phyloP scores from a whole-genome alignment of 2,329 filamentous ascomycete genomes.

The Beauveria pseudobassiana region DNA sequence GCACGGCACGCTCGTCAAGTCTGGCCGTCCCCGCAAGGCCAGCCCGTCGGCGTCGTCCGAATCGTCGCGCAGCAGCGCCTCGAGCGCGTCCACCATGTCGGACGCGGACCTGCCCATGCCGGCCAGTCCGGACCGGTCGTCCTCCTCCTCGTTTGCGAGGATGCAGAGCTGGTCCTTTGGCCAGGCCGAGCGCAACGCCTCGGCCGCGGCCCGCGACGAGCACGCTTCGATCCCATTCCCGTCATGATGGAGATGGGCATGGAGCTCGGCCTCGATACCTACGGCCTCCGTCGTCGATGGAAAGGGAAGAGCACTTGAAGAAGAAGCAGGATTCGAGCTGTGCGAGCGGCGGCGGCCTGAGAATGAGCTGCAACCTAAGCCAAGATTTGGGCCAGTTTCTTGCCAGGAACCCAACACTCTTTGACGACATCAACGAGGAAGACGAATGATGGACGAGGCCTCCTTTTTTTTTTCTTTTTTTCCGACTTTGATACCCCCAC shows the following conservation, averaged over 20 bases:
- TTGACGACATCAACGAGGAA: conserved; percentile 23
- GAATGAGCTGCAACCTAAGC: conserved; percentile 54
- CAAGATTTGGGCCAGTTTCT: conserved; percentile 54
- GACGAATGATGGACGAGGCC: conserved; percentile 17
- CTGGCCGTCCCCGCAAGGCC: neutral
- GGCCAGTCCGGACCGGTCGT: conserved; percentile 5
- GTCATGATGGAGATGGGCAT: neutral
- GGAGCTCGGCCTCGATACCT: neutral
- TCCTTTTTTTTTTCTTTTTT: conserved; percentile 7
- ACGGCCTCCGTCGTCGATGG: neutral
- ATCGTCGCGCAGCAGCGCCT: conserved; percentile 8
- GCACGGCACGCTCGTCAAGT: conserved; percentile 31
- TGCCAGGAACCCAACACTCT: conserved; percentile 48
- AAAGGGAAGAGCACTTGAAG: neutral
- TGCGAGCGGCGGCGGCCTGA: conserved; percentile 25
- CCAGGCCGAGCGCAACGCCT: conserved; percentile 1
- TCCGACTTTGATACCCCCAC: conserved; percentile 1
- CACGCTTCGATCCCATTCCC: conserved; percentile 3
- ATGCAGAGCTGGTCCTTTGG: conserved; percentile 7
- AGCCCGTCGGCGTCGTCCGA: conserved; percentile 9
- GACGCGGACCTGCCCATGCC: conserved; percentile 10
- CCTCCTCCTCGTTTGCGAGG: conserved; percentile 14
- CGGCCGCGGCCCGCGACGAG: neutral
- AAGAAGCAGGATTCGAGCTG: neutral
- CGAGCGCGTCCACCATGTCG: conserved; percentile 4